Evolutionary conservation across 139 green algal species (phyloP), one percentile per base, ranked within the genome.

Genomic region (Chlamydomonas applanata): DNA sequence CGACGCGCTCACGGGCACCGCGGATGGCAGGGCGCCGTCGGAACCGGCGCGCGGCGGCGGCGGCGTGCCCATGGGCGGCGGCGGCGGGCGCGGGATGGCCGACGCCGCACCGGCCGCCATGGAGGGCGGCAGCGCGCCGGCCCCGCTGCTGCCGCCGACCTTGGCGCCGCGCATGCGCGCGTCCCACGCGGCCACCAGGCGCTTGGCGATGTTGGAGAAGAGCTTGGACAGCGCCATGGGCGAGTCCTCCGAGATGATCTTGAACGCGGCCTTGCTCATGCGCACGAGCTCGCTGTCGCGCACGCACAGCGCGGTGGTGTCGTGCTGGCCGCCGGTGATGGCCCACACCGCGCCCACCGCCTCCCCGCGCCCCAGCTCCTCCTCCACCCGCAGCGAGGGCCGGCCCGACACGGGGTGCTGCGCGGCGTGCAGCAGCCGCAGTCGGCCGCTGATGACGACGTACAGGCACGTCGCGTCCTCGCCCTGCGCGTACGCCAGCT

Each of bases 221-320:
- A 84, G 79, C 62, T 72, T 74, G 36, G 79, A 78, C 73, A 80
- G 73, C 49, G 79, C 78, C 36, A 83, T 45, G 0, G 78, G 78
- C 7, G 71, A 79, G 68, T 83, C 78, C 4, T 72, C 61, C 1
- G 34, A 52, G 54, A 83, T 79, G 57, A 83, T 71, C 60, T 66
- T 74, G 46, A 68, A 77, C 1, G 73, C 78, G 29, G 60, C 79
- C 76, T 82, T 86, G 64, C 73, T 88, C 86, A 95, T 91, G 65
- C 91, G 83, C 65, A 94, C 89, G 5, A 93, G 68, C 82, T 95
- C 91, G 1, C 69, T 81, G 80, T 95, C 91, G 0, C 91, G 74
- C 20, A 89, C 77, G 72, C 86, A 92, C 56, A 92, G 75, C 2
- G 87, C 87, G 19, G 83, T 92, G 22, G 85, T 91, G 78, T 93